These are phyloP conservation scores for Wallacemonas sp. DNA, from an alignment of 208 protist species.

Conservation along the genomic window DNA sequence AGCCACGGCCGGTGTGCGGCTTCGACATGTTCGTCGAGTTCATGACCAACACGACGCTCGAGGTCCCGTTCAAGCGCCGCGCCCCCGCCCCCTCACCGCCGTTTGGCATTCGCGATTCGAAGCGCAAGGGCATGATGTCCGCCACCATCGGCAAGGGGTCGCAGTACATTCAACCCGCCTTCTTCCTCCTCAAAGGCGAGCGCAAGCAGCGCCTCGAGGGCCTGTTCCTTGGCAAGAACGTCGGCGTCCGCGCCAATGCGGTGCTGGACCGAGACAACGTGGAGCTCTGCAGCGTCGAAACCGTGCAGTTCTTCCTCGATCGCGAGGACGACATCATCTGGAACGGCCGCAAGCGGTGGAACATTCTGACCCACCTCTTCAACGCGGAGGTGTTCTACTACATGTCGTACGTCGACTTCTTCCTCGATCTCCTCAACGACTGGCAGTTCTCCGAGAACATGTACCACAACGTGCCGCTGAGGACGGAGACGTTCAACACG, in stretches of 20 bases:
- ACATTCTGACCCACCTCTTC: conserved; percentile 56
- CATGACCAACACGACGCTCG: conserved; percentile 57
- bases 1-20: conserved; percentile 69
- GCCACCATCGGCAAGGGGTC: conserved; percentile 63
- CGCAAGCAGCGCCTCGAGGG: conserved; percentile 67
- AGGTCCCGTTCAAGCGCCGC: conserved; percentile 83
- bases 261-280: conserved; percentile 65
- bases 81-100: conserved; percentile 69
- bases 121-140: conserved; percentile 57
- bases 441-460: conserved; percentile 83
- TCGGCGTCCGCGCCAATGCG: conserved; percentile 67
- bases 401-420: conserved; percentile 79
- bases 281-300: conserved; percentile 41
- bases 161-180: conserved; percentile 81
- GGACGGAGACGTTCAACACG: conserved; percentile 82
- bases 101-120: conserved; percentile 82
- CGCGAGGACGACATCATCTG: conserved; percentile 71
- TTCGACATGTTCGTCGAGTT: conserved; percentile 84
- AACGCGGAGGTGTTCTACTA: conserved; percentile 73
- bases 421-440: conserved; percentile 83
- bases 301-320: conserved; percentile 79
- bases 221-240: conserved; percentile 60
- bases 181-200: conserved; percentile 64
- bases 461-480: conserved; percentile 80
- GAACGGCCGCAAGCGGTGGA: conserved; percentile 80